Evolutionary conservation across 2,329 filamentous ascomycete species (phyloP).

Genomic region (Botryotinia convoluta): DNA sequence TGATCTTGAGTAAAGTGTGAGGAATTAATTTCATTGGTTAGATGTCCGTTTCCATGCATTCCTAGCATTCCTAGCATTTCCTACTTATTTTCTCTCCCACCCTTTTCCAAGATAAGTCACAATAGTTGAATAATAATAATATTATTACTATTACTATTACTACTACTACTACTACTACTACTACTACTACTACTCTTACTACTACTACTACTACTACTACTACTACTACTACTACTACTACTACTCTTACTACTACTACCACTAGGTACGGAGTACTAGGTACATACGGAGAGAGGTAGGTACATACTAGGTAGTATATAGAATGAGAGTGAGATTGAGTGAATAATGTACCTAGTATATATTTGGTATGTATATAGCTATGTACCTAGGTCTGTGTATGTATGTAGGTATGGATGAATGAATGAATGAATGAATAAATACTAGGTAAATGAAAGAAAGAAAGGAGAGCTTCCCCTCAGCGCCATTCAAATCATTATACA

Average conservation of each 20-base stretch:
- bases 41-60: not conserved
- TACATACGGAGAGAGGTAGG: no score
- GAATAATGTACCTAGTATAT: not conserved
- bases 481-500: not conserved
- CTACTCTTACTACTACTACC: no score
- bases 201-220: no score
- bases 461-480: not conserved
- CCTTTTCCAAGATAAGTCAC: not conserved
- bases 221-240: no score
- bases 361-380: no score
- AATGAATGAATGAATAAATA: not conserved
- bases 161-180: no score
- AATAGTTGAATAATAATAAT: no score
- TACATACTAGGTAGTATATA: no score
- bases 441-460: not conserved
- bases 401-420: not conserved
- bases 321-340: not conserved
- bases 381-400: not conserved
- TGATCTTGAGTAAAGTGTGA: not conserved
- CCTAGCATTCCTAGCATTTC: not conserved
- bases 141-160: not conserved
- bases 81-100: not conserved
- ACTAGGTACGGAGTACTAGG: no score
- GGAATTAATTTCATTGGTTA: not conserved
- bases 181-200: no score